Evolutionary conservation across 148 eudicot species (phyloP).

Genomic region (Nepenthes mirabilis): DNA sequence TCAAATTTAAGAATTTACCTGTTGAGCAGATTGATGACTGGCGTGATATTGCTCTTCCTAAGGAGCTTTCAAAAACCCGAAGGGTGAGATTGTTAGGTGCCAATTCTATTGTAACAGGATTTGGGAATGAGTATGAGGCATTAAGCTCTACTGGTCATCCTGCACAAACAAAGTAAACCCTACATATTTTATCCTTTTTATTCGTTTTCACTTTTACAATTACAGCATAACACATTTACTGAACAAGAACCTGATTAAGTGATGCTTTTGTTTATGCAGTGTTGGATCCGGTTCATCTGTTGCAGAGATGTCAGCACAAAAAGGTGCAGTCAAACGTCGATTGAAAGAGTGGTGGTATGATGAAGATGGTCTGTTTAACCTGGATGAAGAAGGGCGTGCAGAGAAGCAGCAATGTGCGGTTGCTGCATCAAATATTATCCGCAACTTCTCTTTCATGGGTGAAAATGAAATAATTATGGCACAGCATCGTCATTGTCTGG

Average conservation of each 20-base stretch:
- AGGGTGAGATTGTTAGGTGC: constrained; percentile 68
- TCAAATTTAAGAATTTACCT: constrained; percentile 5
- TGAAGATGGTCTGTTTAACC: constrained; percentile 89
- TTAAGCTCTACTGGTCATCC: constrained; percentile 30
- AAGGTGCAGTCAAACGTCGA: constrained; percentile 25
- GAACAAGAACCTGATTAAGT: constrained; percentile 9
- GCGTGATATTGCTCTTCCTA: constrained; percentile 88
- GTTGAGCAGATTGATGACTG: constrained; percentile 83
- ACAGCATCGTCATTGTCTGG: constrained; percentile 87
- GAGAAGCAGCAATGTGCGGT: constrained; percentile 96
- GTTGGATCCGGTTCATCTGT: constrained; percentile 37
- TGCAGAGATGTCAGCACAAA: constrained; percentile 45
- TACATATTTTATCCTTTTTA: not conserved
- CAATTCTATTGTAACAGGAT: constrained; percentile 76
- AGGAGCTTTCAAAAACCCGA: constrained; percentile 53
- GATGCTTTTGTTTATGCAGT: constrained; percentile 24
- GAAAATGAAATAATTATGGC: constrained; percentile 90
- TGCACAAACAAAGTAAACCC: constrained; percentile 39
- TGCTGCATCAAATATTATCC: constrained; percentile 90
- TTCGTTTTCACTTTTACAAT: not conserved
- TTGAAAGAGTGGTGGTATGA: constrained; percentile 85
- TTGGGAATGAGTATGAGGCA: constrained; percentile 70
- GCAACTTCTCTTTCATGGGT: constrained; percentile 91
- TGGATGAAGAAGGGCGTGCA: constrained; percentile 85
- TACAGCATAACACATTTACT: too few relatives aligned